Evolutionary conservation across 2,329 filamentous ascomycete genomes (phyloP), one percentile per base, ranked within the genome.

Genomic region (Botrytis galanthina): DNA sequence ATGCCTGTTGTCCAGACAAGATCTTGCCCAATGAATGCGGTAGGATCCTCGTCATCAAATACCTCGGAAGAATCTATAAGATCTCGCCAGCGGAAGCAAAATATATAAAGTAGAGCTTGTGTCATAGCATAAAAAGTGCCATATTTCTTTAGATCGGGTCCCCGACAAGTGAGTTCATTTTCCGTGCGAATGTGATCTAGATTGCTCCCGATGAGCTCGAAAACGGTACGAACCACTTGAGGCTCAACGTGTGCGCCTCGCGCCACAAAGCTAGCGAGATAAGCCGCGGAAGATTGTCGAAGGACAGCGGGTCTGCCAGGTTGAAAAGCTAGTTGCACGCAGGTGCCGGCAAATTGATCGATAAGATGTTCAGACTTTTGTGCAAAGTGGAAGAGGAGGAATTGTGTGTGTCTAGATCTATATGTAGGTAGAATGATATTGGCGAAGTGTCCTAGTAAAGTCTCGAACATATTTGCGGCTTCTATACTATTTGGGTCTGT

Each of bases 71-170:
- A 87, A 32, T 88, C 85, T 73, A 93, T 92, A 64, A 99, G 86
- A 80, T 98, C 95, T 75, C 94, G 92, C 96, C 96, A 99, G 72
- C 96, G 91, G 86, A 99, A 99, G 85, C 96, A 99, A 83, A 93
- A 93, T 66, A 92, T 92, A 82, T 93, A 93, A 22, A 93, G 84
- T 0, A 93, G 83, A 4, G 91, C 91, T 81, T 93, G 91, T 18
- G 87, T 87, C 72, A 90, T 88, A 32, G 90, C 88, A 79, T 93
- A 93, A 81, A 92, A 93, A n/a, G 88, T 86, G 46, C 86, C 86
- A 78, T 91, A 93, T 44, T 88, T 87, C 63, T 87, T 86, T 46
- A 92, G 87, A 81, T 99, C 94, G 0, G 96, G 96, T 4, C 94
- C 94, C 26, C 90, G 90, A 81, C 94, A 97, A 44, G 87, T 85